These are phyloP conservation scores for Backusella psychrophila DNA, from an alignment of 192 early-diverging fungal genomes.

Conservation along the genomic window DNA sequence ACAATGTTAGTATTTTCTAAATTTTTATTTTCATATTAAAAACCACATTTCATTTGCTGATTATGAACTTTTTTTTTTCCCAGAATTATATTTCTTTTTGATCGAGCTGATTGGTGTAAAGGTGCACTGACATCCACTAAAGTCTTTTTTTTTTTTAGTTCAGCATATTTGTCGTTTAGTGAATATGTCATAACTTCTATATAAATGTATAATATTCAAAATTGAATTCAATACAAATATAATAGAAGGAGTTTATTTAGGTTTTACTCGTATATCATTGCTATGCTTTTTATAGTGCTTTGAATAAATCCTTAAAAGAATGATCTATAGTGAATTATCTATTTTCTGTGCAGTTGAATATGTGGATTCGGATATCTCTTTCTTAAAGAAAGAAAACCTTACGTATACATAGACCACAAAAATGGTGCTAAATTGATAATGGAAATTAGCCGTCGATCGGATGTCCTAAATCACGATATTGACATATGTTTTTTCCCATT, in stretches of 20 bases:
- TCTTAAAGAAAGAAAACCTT: not conserved
- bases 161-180: not conserved
- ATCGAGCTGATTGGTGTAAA: not conserved
- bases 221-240: not conserved
- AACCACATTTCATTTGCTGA: not conserved
- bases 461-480: not conserved
- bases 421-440: not conserved
- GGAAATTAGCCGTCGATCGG: not conserved
- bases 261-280: not conserved
- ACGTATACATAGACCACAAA: not conserved
- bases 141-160: not conserved
- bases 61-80: not conserved
- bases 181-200: not conserved
- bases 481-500: not conserved
- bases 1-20: not conserved
- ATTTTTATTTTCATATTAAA: not conserved
- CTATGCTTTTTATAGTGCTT: not conserved
- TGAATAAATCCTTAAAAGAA: not conserved
- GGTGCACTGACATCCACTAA: not conserved
- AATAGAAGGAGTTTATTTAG: not conserved
- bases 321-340: not conserved
- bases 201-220: not conserved
- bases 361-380: not conserved
- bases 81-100: not conserved
- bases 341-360: not conserved